phyloP scores from a whole-genome alignment of 306 rosid genomes.

The Cucurbita ficifolia region DNA sequence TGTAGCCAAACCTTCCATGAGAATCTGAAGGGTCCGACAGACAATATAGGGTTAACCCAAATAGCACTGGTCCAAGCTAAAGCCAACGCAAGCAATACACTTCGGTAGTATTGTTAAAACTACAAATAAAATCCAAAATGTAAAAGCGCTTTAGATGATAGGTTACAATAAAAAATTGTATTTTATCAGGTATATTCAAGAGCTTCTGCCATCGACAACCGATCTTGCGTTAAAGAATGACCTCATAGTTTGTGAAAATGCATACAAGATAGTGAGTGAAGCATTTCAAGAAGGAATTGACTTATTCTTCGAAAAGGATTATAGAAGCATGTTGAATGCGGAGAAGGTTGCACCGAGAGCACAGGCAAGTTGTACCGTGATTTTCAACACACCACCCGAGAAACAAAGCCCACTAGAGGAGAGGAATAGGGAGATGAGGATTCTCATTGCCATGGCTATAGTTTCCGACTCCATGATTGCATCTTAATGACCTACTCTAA shows the following conservation, averaged over 20 bases:
- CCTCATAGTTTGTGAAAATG: not conserved
- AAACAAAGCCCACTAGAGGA: not conserved
- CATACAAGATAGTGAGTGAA: not conserved
- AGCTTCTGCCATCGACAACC: too few relatives aligned
- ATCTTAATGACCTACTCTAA: too few relatives aligned
- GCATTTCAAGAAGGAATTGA: not conserved
- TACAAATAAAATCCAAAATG: too few relatives aligned
- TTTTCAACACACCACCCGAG: not conserved
- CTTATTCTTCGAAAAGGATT: too few relatives aligned
- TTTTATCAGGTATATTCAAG: too few relatives aligned
- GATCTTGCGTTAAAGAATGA: not conserved
- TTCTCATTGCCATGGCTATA: constrained; percentile 15
- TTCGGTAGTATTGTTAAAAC: too few relatives aligned
- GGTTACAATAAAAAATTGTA: too few relatives aligned
- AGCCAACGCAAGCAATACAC: too few relatives aligned
- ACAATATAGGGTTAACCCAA: not conserved
- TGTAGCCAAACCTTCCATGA: constrained; percentile 11
- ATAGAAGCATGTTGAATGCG: not conserved
- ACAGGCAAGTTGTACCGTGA: not conserved
- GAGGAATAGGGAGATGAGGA: constrained; percentile 9
- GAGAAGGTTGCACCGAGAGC: constrained; percentile 1
- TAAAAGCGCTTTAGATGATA: too few relatives aligned
- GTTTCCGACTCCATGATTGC: not conserved
- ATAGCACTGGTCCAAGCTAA: not conserved
- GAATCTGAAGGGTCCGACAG: not conserved